Evolutionary conservation across 2,329 filamentous ascomycete species (phyloP), one percentile per base, ranked within the genome.

Genomic region (Cytospora schulzeri): DNA sequence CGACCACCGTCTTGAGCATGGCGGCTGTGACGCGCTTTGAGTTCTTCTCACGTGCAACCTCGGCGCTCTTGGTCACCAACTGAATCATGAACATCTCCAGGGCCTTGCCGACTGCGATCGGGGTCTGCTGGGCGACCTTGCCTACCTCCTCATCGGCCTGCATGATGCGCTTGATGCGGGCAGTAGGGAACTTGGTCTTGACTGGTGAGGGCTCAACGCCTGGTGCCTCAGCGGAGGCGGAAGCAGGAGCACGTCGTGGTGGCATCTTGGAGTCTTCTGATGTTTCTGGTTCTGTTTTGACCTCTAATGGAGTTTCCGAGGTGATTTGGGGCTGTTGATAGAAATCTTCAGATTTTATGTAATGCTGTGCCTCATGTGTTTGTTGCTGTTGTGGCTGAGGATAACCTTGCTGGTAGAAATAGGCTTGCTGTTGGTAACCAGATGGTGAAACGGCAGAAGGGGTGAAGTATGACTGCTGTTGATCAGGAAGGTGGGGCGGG

Each of bases 151-250:
- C 95, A 73, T 99, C 95, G 14, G 94, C 94, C 79, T 99, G 95
- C 95, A 99, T 98, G 73, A 99, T 98, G 59, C 95, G 88, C 83
- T 99, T 99, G 81, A 99, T 99, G 67, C 95, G 86, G 17, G 95
- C 95, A 35, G 96, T 96, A 1, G 95, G 95, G 73, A 99, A 99
- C 73, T 97, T 97, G 38, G 94, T 98, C 77, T 88, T 91, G 71
- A 99, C 92, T 52, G 92, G 83, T 77, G 79, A 97, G 79, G 76
- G 85, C 76, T 79, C 87, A 71, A 86, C 78, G 52, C 76, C 74
- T 33, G 77, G 74, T 62, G 77, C 73, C 65, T 71, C 65, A 64
- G 76, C 67, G 2, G 76, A 73, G n/a, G 65, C 58, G 3, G 65
- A 57, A 26, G 57, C 51, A 35, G 41, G 38, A 64, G 75, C 72